phyloP scores from a whole-genome alignment of 345 rosid species.

The Pistacia atlantica region DNA sequence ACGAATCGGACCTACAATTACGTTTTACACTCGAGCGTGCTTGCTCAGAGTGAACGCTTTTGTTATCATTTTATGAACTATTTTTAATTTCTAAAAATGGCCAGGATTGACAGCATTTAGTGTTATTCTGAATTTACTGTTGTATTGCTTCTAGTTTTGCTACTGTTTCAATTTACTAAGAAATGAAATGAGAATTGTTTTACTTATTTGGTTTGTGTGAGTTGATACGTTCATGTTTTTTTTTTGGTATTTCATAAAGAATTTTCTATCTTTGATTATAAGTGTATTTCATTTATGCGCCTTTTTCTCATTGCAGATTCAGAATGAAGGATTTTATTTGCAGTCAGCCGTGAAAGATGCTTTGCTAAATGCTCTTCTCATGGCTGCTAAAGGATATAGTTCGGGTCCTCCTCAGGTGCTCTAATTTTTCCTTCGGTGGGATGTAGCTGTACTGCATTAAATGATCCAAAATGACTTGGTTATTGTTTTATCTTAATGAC shows the following conservation, averaged over 20 bases:
- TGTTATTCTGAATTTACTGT: conserved; percentile 1
- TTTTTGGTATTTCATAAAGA: background rate
- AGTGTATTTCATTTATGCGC: background rate
- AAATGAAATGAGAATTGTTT: conserved; percentile 2
- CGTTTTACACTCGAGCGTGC: background rate
- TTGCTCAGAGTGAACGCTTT: background rate
- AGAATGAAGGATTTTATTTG: conserved; percentile 76
- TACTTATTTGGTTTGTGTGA: background rate
- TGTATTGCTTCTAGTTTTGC: background rate
- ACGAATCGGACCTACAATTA: background rate
- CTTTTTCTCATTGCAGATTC: conserved; percentile 59
- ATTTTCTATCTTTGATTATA: background rate
- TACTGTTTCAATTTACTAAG: background rate
- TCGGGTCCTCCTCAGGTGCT: conserved; percentile 93
- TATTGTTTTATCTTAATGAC: conserved; percentile 32
- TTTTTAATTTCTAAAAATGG: background rate
- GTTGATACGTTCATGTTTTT: background rate
- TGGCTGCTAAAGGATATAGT: conserved; percentile 83
- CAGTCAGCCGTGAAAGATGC: conserved; percentile 74
- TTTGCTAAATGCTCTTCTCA: conserved; percentile 75
- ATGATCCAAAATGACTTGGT: background rate
- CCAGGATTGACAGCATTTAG: background rate
- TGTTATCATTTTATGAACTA: background rate
- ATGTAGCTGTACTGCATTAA: background rate
- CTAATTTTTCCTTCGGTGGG: conserved; percentile 7